A percentile compares a stretch with the other conserved stretches of the same genome.
These are phyloP conservation scores for Cercospora sesami DNA, from an alignment of 2,329 filamentous ascomycete species.

Conservation along the genomic window DNA sequence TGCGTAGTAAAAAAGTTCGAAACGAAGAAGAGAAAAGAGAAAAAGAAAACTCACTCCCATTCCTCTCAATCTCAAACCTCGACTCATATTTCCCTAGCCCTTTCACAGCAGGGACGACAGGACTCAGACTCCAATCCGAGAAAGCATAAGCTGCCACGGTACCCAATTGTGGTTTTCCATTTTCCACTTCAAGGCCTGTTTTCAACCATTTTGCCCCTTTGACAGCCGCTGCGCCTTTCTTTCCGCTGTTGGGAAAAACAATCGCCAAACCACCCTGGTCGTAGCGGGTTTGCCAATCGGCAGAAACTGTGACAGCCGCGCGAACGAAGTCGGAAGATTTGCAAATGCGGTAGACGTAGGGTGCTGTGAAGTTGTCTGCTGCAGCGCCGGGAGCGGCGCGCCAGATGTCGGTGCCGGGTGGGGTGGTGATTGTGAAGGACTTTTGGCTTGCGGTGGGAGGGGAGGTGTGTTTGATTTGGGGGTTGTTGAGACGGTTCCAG, in stretches of 20 bases:
- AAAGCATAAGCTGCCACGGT: slow-evolving; percentile 22
- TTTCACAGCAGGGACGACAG: slow-evolving; percentile 17
- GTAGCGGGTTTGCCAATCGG: slow-evolving; percentile 22
- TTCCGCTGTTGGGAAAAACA: slow-evolving; percentile 11
- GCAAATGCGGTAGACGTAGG: slow-evolving; percentile 24
- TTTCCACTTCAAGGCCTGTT: slow-evolving; percentile 21
- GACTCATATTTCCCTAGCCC: slow-evolving; percentile 10
- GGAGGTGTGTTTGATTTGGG: slow-evolving; percentile 14
- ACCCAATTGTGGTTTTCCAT: slow-evolving; percentile 20
- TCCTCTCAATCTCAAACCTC: slow-evolving; percentile 25
- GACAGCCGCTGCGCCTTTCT: background rate
- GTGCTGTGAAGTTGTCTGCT: slow-evolving; percentile 24
- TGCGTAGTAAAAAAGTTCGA: background rate
- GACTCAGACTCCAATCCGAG: slow-evolving; percentile 24
- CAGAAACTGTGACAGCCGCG: slow-evolving; percentile 19
- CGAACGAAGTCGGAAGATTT: slow-evolving; percentile 13
- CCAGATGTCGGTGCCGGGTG: slow-evolving; percentile 25
- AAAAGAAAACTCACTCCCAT: slow-evolving; percentile 50
- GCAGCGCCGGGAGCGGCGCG: slow-evolving; percentile 19
- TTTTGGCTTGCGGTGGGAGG: slow-evolving; percentile 5
- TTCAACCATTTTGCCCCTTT: slow-evolving; percentile 20
- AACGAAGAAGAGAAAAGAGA: background rate
- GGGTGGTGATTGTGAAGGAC: slow-evolving; percentile 23
- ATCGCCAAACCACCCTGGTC: slow-evolving; percentile 25
- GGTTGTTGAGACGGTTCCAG: slow-evolving; percentile 22